These are phyloP conservation scores for Aspergillus awamori DNA, from an alignment of 2,329 filamentous ascomycete genomes.

Conservation along the genomic window DNA sequence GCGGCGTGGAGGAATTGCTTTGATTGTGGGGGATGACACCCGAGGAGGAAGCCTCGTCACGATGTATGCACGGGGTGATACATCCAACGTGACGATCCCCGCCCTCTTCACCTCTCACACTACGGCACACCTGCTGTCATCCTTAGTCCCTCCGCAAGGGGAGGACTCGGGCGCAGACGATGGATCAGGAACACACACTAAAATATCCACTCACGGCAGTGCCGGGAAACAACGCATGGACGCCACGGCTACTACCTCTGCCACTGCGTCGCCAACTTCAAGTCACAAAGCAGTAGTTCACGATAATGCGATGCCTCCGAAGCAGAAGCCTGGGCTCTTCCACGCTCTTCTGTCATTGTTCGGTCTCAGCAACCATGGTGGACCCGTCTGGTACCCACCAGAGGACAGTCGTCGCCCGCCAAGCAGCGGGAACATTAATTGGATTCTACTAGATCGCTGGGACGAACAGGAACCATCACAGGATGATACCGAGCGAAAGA, in stretches of 20 bases:
- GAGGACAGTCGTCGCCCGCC: conserved; percentile 66
- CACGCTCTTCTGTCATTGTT: conserved; percentile 49
- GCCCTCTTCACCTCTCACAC: conserved; percentile 94
- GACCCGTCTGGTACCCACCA: conserved; percentile 26
- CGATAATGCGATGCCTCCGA: conserved; percentile 20
- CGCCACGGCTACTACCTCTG: conserved; percentile 33
- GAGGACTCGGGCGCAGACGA: conserved; percentile 65
- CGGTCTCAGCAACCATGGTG: conserved; percentile 41
- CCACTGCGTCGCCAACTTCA: conserved; percentile 37
- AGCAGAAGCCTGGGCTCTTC: conserved; percentile 41
- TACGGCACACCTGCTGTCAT: conserved; percentile 88
- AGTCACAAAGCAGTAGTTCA: conserved; percentile 27
- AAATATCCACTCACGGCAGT: conserved; percentile 26
- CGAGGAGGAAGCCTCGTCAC: conserved; percentile 87
- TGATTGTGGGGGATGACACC: conserved; percentile 93
- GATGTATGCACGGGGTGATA: conserved; percentile 98
- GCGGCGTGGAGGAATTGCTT: conserved; percentile 79
- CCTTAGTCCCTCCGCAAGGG: conserved; percentile 74
- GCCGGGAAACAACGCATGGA: conserved; percentile 24
- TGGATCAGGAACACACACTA: conserved; percentile 53
- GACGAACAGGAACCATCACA: conserved; percentile 51
- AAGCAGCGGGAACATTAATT: conserved; percentile 73
- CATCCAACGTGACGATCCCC: conserved; percentile 91
- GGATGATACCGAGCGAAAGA: conserved; percentile 2
- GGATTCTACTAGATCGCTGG: conserved; percentile 70